Evolutionary conservation across 2,329 filamentous ascomycete genomes (phyloP).

Genomic region (Fonsecaea erecta): DNA sequence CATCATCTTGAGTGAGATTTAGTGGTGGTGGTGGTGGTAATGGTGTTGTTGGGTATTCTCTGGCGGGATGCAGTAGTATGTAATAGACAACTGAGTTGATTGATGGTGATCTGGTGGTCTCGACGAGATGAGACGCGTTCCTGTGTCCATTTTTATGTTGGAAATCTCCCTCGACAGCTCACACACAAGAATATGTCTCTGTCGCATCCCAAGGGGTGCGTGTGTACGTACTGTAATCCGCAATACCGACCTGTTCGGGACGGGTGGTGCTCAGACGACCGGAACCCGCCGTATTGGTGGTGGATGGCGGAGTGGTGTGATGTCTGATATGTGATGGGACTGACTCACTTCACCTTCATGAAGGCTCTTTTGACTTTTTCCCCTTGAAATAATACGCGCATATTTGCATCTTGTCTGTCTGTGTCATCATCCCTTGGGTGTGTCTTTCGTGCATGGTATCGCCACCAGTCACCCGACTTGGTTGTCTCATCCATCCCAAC

Average conservation of each 20-base stretch:
- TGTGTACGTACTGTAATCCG: no score
- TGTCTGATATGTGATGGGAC: no score
- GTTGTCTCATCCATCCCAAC: not conserved
- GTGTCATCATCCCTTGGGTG: not conserved
- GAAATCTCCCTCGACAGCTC: not conserved
- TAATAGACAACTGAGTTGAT: not conserved
- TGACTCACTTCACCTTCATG: not conserved
- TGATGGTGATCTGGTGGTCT: slow-evolving; percentile 11
- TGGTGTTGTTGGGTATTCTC: not conserved
- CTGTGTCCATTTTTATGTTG: slow-evolving; percentile 2
- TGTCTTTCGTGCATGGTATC: not conserved
- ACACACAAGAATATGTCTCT: not conserved
- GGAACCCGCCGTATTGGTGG: slow-evolving; percentile 13
- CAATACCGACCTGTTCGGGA: not conserved
- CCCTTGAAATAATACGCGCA: not conserved
- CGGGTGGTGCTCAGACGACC: slow-evolving; percentile 2
- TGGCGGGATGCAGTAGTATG: not conserved
- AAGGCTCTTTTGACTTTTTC: not conserved
- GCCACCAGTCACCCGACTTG: not conserved
- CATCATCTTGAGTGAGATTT: slow-evolving; percentile 22
- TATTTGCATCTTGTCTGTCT: not conserved
- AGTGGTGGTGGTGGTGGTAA: not conserved
- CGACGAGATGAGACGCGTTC: not conserved
- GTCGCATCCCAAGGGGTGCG: not conserved
- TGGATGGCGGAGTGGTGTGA: not conserved